Percentiles rank a stretch among this genome's conserved stretches.
phyloP scores from a whole-genome alignment of 2,329 filamentous ascomycete genomes.

The Aspergillus thermomutatus region DNA sequence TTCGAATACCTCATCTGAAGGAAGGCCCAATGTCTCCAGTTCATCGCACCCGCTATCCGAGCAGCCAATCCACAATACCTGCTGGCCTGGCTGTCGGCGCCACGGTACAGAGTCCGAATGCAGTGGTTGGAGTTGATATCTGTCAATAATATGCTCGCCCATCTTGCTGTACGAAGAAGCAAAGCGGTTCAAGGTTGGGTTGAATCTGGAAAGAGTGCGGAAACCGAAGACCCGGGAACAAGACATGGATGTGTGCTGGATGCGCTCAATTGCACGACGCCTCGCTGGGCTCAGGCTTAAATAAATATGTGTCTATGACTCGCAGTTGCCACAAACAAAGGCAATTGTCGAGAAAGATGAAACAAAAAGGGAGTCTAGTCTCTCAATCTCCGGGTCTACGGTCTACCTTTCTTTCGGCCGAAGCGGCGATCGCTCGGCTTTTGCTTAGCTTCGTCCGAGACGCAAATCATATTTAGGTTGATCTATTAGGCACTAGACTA shows the following conservation, averaged over 20 bases:
- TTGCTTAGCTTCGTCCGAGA: too few species aligned
- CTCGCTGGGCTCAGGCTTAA: background rate
- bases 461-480: too few species aligned
- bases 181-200: background rate
- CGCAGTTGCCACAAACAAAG: too few species aligned
- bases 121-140: background rate
- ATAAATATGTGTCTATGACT: background rate
- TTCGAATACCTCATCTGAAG: constrained; percentile 14
- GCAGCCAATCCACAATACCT: constrained; percentile 20
- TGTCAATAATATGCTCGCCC: background rate
- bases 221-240: background rate
- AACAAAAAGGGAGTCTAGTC: too few species aligned
- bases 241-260: background rate
- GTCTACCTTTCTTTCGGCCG: background rate
- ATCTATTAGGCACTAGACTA: too few species aligned
- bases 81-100: constrained; percentile 5
- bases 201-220: background rate
- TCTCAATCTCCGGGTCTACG: background rate
- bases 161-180: background rate
- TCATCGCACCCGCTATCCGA: constrained; percentile 18
- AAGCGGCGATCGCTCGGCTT: background rate
- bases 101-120: constrained; percentile 9
- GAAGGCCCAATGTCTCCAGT: constrained; percentile 9
- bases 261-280: too few species aligned
- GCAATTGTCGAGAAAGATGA: too few species aligned